A percentile compares a stretch with the other conserved stretches of the same genome.
These are phyloP conservation scores for Nothophaeocryptopus gaeumannii DNA, from an alignment of 2,329 filamentous ascomycete species.

Conservation along the genomic window DNA sequence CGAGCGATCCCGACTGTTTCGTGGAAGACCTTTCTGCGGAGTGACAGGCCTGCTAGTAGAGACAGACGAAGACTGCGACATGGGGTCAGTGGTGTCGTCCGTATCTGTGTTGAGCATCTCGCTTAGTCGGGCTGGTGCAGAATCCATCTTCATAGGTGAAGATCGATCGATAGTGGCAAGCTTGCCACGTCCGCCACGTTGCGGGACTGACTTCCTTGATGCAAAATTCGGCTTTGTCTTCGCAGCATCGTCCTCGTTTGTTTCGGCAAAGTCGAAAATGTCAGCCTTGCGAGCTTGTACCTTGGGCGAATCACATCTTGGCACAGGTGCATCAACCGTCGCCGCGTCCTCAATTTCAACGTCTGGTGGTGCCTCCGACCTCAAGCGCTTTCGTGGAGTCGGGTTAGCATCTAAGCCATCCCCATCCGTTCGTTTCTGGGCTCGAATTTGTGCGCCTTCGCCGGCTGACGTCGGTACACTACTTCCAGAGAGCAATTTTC, in stretches of 20 bases:
- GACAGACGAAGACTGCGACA: constrained; percentile 18
- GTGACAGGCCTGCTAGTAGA: constrained; percentile 22
- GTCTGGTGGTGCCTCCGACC: not conserved
- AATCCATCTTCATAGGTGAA: constrained; percentile 26
- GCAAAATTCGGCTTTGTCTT: not conserved
- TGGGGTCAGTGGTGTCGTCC: constrained; percentile 21
- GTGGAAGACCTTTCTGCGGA: constrained; percentile 10
- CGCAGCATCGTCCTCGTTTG: constrained; percentile 16
- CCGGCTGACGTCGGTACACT: no score
- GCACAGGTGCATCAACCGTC: constrained; percentile 13
- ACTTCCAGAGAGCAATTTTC: constrained; percentile 9
- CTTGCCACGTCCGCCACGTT: constrained; percentile 13
- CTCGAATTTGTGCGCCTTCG: no score
- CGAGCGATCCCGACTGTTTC: constrained; percentile 10
- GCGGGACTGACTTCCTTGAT: constrained; percentile 3
- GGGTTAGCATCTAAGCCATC: constrained; percentile 6
- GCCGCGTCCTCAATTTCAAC: constrained; percentile 7
- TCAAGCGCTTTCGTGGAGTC: constrained; percentile 19
- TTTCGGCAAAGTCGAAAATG: constrained; percentile 25
- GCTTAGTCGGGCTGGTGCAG: constrained; percentile 31
- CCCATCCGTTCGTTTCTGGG: constrained; percentile 9
- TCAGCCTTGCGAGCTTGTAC: constrained; percentile 4
- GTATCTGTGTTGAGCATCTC: constrained; percentile 30
- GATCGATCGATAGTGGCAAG: constrained; percentile 13
- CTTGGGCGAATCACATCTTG: constrained; percentile 3